Base-by-base conservation (phyloP, 2,329 filamentous ascomycete species). In the Diaporthe capsici region DNA sequence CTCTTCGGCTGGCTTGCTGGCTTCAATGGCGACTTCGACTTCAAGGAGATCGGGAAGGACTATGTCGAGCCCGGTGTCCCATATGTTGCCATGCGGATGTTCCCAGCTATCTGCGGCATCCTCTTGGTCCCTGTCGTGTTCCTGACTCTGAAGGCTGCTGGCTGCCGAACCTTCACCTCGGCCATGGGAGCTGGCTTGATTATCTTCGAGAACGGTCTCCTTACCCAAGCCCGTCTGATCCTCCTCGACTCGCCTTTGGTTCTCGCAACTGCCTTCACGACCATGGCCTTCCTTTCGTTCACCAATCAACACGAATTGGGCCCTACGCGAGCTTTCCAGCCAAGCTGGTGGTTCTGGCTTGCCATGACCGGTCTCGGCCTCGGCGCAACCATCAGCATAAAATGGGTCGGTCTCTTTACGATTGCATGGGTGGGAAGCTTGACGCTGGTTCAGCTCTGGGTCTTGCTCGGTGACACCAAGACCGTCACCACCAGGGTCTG, bases 11-110 rank as follows among this genome's bases (percentile, higher is more conserved):
- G 94, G 93, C 86, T 98, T 78, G 97, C 96, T 81, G 97, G 97
- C 72, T 99, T 98, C 84, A 91, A 98, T 82, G 97, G 97, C 78
- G 90, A 95, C 78, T 99, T 99, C 84, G 97, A 98, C 85, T 99
- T 99, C 89, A 99, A 98, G 88, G 96, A 99, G 80, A 99, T 99
- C 85, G 97, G 97, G 85, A 98, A 98, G 87, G 97, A 99, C 85
- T 99, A 99, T 83, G 84, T 98, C 78, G 97, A 98, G 86, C 95
- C 97, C 4, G 92, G 92, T 72, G 97, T 99, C 73, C 97, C 97
- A 58, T 99, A 99, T 85, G 97, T 99, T 74, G 94, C 97, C 74
- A 99, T 99, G 97, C 94, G 97, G 83, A 86, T 98, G 86, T 92
- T 98, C 79, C 96, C 97, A 53, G 97, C 97, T 73, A 87, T 98